Evolutionary conservation across 176 grass and related monocot species (phyloP).

Genomic region (Urochloa ruziziensis): DNA sequence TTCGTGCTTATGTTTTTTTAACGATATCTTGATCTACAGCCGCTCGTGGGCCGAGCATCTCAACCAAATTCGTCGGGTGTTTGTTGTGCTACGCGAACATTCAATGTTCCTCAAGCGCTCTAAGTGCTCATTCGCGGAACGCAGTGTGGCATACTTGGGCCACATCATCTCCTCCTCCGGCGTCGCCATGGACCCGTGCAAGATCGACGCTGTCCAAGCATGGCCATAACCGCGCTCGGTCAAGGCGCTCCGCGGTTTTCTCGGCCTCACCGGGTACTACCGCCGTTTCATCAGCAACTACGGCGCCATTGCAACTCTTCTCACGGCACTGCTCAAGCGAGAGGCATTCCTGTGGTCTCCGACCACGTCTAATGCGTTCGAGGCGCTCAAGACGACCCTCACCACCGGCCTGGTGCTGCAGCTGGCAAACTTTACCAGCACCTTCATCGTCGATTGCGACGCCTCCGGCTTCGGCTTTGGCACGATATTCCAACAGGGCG

Average conservation of each 20-base stretch:
- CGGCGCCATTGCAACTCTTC: neutral
- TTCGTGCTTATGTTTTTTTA: neutral
- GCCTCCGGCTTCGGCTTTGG: neutral
- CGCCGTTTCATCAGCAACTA: neutral
- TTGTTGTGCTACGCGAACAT: neutral
- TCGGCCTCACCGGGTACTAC: neutral
- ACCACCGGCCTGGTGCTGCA: accelerated
- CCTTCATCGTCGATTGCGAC: neutral
- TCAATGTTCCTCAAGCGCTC: neutral
- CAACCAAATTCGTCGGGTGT: neutral
- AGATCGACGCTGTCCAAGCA: neutral
- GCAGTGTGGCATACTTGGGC: neutral
- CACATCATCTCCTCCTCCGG: neutral
- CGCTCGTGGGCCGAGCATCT: neutral
- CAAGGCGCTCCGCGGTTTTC: neutral
- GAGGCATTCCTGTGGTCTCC: neutral
- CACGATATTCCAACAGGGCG: neutral
- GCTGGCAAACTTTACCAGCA: neutral
- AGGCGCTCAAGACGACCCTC: neutral
- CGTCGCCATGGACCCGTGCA: neutral
- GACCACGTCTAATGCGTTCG: too few relatives aligned
- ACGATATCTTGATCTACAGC: neutral
- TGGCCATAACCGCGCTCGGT: neutral
- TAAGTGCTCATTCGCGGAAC: neutral
- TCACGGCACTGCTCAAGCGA: neutral